Conservation (phyloP, 1,284 basidiomycete species). For the Athelia psychrophila region DNA sequence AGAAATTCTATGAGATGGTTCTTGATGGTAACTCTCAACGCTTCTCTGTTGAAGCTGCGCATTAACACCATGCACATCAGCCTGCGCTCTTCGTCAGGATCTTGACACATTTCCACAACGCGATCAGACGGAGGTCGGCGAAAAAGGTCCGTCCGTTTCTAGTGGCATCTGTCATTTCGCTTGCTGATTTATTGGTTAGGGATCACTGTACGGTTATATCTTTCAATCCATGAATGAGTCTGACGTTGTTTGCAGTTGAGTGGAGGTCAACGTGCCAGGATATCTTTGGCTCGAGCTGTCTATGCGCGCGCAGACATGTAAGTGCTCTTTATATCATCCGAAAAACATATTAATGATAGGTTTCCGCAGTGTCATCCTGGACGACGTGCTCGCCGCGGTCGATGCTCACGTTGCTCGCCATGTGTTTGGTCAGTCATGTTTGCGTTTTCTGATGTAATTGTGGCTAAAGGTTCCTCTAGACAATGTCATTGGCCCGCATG, state of each 20-base stretch:
- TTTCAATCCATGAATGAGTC: constrained; percentile 1
- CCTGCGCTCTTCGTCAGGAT: constrained; percentile 86
- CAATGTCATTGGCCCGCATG: constrained; percentile 86
- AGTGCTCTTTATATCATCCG: constrained; percentile 7
- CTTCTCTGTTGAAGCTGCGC: no score
- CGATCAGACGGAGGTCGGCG: constrained; percentile 78
- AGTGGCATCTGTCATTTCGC: background rate
- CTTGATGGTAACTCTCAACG: constrained; percentile 77
- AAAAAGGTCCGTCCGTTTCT: constrained; percentile 44
- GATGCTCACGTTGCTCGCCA: constrained; percentile 77
- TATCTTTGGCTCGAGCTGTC: constrained; percentile 41
- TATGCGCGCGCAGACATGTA: constrained; percentile 56
- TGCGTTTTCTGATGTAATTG: background rate
- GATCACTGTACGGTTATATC: constrained; percentile 31
- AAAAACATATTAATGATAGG: background rate
- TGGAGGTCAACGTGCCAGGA: constrained; percentile 68
- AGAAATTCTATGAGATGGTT: constrained; percentile 72
- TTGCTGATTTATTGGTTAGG: constrained; percentile 16
- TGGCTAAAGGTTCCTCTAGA: constrained; percentile 41
- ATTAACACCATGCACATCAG: no score
- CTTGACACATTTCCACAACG: constrained; percentile 72
- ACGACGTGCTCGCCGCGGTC: constrained; percentile 69
- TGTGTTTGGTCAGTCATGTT: constrained; percentile 46
- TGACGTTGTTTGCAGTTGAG: constrained; percentile 29
- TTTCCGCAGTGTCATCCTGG: constrained; percentile 50